phyloP scores from a whole-genome alignment of 257 asterid genomes.

The Anisodus tanguticus region DNA sequence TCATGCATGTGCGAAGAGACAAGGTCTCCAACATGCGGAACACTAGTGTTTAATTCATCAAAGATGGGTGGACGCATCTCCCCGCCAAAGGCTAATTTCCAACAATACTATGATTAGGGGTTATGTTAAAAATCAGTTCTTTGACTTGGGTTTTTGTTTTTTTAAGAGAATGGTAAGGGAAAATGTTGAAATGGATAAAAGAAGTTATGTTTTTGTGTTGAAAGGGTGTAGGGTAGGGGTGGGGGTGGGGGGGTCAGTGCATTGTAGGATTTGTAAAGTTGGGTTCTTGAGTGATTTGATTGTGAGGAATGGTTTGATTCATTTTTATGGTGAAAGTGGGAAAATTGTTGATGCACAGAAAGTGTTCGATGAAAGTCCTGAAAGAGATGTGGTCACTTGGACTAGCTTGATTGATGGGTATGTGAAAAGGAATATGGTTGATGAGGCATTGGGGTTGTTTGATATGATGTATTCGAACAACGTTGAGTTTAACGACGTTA shows the following conservation, averaged over 20 bases:
- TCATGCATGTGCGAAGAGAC: too few species aligned
- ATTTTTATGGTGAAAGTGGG: constrained; percentile 64
- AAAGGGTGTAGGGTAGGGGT: constrained; percentile 60
- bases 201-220: constrained; percentile 69
- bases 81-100: too few species aligned
- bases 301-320: constrained; percentile 69
- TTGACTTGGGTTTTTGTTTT: constrained; percentile 51
- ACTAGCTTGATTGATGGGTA: constrained; percentile 73
- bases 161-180: constrained; percentile 64
- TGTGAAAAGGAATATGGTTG: constrained; percentile 56
- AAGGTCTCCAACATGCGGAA: too few species aligned
- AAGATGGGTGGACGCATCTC: too few species aligned
- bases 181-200: constrained; percentile 61
- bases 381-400: constrained; percentile 83
- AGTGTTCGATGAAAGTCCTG: constrained; percentile 58
- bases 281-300: constrained; percentile 64
- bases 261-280: constrained; percentile 66
- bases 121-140: constrained; percentile 49
- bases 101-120: constrained; percentile 81
- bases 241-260: constrained; percentile 56
- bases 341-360: constrained; percentile 41
- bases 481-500: constrained; percentile 71
- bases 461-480: constrained; percentile 57
- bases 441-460: constrained; percentile 69
- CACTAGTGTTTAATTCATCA: too few species aligned